Base-by-base conservation (phyloP, 2,329 filamentous ascomycete species). In the Fusarium hostae region DNA sequence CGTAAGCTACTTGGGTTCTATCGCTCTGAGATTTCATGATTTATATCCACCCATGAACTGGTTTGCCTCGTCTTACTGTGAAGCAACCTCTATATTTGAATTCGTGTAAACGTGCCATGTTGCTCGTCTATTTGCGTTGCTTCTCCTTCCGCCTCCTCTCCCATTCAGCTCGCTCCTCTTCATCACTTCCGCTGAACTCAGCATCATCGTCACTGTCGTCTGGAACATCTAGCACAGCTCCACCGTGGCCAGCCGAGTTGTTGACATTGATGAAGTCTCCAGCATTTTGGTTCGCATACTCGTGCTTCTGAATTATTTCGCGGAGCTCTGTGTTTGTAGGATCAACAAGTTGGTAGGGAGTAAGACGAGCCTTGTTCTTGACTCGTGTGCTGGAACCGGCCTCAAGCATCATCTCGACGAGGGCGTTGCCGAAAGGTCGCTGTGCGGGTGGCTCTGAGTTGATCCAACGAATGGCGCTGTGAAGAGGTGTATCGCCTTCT, bases 351-450 rank as follows among this genome's bases (percentile, higher is more conserved):
- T 94, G 91, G 59, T 87, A 78, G 32, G 93, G 87, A 55, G 90
- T 93, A 66, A 94, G 86, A 76, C 91, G 91, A 58, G 89, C 91
- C 82, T 91, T 92, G 84, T 95, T 95, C 80, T 84, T 84, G 76
- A 84, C 75, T 67, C 88, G 85, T 60, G 87, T 81, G 81, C 82
- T 86, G 55, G 84, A 86, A 63, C 94, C 94, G 59, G 93, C 93
- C 82, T 96, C 93, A 71, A 95, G 87, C 86, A 97, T 90, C 86
- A 96, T 94, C 75, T 91, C 87, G 74, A 95, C 87, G 59, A 96
- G 86, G 22, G 88, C 86, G 75, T 86, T 84, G 73, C 91, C 92
- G 71, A 89, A 89, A 68, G 87, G 84, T 81, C 89, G 88, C 80
- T 93, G 89, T 60, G 86, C 86, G 47, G 86, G 83, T 39, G 87